A percentile compares a stretch with the other conserved stretches of the same genome.
Evolutionary conservation across 148 eudicot species (phyloP).

Genomic region (Cornus suecica): DNA sequence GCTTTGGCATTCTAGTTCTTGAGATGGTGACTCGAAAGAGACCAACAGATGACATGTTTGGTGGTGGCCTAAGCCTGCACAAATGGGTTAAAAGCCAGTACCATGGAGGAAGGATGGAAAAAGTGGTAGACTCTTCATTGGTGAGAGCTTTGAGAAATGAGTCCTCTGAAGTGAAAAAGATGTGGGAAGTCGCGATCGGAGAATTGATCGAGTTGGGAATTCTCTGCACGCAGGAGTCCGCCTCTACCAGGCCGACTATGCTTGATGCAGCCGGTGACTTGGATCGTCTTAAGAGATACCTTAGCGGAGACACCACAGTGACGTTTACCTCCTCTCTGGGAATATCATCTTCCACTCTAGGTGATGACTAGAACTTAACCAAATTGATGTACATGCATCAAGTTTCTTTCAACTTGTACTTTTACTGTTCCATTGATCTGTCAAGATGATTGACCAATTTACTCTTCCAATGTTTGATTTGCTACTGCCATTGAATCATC

Average conservation of each 20-base stretch:
- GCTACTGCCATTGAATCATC: not conserved
- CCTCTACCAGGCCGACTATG: conserved; percentile 39
- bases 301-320: conserved; percentile 30
- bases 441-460: not conserved
- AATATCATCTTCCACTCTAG: conserved; percentile 30
- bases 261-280: conserved; percentile 44
- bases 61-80: conserved; percentile 32
- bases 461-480: too few relatives aligned
- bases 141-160: conserved; percentile 27
- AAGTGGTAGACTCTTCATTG: conserved; percentile 26
- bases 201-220: conserved; percentile 37
- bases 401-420: not conserved
- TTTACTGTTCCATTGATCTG: not conserved
- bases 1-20: conserved; percentile 46
- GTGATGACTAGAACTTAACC: conserved; percentile 14
- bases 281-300: conserved; percentile 29
- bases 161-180: conserved; percentile 31
- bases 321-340: conserved; percentile 38
- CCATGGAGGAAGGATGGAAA: conserved; percentile 24
- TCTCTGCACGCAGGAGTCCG: conserved; percentile 37
- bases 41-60: conserved; percentile 40
- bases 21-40: conserved; percentile 46
- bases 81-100: conserved; percentile 38
- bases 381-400: not conserved
- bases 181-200: conserved; percentile 36